phyloP scores from a whole-genome alignment of 345 rosid genomes.

The Litchi chinensis region DNA sequence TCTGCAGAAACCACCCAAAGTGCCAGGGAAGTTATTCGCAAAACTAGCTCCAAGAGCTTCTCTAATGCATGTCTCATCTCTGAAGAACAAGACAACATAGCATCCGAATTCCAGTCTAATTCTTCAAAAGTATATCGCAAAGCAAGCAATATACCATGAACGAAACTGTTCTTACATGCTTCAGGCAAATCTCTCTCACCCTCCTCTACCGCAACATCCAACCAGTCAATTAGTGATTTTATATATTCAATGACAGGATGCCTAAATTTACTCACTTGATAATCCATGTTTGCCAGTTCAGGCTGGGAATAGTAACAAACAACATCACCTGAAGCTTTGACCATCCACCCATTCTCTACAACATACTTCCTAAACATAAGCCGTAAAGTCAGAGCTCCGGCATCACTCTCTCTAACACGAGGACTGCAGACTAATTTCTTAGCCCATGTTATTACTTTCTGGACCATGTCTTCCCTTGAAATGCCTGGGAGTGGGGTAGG shows the following conservation, averaged over 20 bases:
- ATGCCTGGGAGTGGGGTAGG: slow-evolving; percentile 95
- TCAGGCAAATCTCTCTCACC: slow-evolving; percentile 80
- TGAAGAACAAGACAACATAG: slow-evolving; percentile 52
- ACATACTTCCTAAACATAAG: slow-evolving; percentile 92
- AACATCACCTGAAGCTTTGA: slow-evolving; percentile 58
- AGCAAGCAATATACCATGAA: slow-evolving; percentile 88
- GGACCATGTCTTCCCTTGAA: slow-evolving; percentile 68
- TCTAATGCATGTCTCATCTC: slow-evolving; percentile 74
- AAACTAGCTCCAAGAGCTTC: slow-evolving; percentile 73
- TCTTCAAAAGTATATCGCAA: slow-evolving; percentile 95
- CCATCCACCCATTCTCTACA: slow-evolving; percentile 78
- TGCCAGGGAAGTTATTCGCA: slow-evolving; percentile 84
- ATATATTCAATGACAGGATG: slow-evolving; percentile 76
- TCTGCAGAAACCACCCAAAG: slow-evolving; percentile 98
- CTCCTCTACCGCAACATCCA: slow-evolving; percentile 64
- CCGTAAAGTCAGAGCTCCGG: slow-evolving; percentile 79
- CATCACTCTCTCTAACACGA: slow-evolving; percentile 99
- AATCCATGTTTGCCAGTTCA: slow-evolving; percentile 34
- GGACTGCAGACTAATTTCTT: slow-evolving; percentile 86
- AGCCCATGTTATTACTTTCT: slow-evolving; percentile 74
- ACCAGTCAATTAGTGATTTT: slow-evolving; percentile 75
- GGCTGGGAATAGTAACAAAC: slow-evolving; percentile 47
- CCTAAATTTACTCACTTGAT: slow-evolving; percentile 28
- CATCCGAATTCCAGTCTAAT: slow-evolving; percentile 83
- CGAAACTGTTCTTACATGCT: slow-evolving; percentile 91